These are phyloP conservation scores for Polymyxa betae DNA, from an alignment of 208 protist genomes.

Conservation along the genomic window DNA sequence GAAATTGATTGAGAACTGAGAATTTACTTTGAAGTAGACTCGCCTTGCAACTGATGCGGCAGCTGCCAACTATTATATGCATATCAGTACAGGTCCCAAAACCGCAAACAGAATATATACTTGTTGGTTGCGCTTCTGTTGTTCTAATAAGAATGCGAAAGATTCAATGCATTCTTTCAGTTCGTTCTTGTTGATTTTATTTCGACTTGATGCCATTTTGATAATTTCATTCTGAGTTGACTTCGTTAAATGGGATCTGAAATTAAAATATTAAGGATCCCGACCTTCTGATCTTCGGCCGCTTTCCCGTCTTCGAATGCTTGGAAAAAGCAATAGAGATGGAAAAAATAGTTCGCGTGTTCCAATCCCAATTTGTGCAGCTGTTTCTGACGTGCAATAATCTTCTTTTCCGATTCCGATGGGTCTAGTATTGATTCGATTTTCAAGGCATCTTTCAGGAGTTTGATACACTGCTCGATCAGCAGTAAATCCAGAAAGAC, in stretches of 20 bases:
- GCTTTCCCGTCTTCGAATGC: slow-evolving; percentile 37
- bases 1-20: background rate
- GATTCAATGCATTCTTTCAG: slow-evolving; percentile 45
- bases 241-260: background rate
- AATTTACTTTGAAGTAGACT: slow-evolving; percentile 32
- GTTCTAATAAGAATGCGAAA: background rate
- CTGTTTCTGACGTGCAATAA: background rate
- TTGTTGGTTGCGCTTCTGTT: slow-evolving; percentile 47
- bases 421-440: background rate
- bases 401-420: background rate
- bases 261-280: background rate
- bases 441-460: background rate
- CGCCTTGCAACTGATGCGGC: slow-evolving; percentile 9
- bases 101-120: background rate
- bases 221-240: slow-evolving; percentile 1
- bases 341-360: background rate
- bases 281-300: slow-evolving; percentile 4
- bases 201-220: background rate
- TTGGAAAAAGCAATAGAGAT: slow-evolving; percentile 27
- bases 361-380: slow-evolving; percentile 19
- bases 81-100: background rate
- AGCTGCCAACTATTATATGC: slow-evolving; percentile 4
- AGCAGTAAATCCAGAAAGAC: slow-evolving; percentile 46
- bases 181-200: background rate
- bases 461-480: background rate